A percentile compares a stretch with the other conserved stretches of the same genome.
These are phyloP conservation scores for Lichina pygmaea DNA, from an alignment of 495 filamentous ascomycete species.

Conservation along the genomic window DNA sequence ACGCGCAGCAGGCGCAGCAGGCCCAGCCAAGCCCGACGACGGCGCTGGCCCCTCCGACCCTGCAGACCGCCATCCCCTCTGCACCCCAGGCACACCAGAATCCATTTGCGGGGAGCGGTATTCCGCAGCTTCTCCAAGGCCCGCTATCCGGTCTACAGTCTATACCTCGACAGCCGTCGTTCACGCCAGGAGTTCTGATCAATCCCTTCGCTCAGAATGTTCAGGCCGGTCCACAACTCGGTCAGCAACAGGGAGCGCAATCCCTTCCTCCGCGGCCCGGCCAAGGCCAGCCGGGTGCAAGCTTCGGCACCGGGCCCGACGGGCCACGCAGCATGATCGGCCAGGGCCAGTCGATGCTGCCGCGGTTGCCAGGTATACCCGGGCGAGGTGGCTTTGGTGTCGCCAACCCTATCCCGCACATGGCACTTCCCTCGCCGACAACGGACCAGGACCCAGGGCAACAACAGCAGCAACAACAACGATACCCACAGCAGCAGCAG, in stretches of 20 bases:
- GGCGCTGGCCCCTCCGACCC: too few relatives aligned
- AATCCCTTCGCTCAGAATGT: not conserved
- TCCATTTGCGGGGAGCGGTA: not conserved
- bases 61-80: too few relatives aligned
- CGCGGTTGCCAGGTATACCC: not conserved
- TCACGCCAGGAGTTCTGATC: not conserved
- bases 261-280: not conserved
- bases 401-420: not conserved
- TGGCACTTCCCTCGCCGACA: not conserved
- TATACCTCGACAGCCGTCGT: not conserved
- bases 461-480: not conserved
- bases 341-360: not conserved
- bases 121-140: not conserved
- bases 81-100: not conserved
- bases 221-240: not conserved
- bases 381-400: not conserved
- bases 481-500: conserved; percentile 4
- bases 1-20: not conserved
- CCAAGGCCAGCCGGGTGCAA: not conserved
- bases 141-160: too few relatives aligned
- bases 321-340: not conserved
- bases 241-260: not conserved
- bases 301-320: not conserved
- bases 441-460: not conserved
- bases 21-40: not conserved